phyloP scores from a whole-genome alignment of 805 yeast genomes.

The Cyberlindnera sargentensis region DNA sequence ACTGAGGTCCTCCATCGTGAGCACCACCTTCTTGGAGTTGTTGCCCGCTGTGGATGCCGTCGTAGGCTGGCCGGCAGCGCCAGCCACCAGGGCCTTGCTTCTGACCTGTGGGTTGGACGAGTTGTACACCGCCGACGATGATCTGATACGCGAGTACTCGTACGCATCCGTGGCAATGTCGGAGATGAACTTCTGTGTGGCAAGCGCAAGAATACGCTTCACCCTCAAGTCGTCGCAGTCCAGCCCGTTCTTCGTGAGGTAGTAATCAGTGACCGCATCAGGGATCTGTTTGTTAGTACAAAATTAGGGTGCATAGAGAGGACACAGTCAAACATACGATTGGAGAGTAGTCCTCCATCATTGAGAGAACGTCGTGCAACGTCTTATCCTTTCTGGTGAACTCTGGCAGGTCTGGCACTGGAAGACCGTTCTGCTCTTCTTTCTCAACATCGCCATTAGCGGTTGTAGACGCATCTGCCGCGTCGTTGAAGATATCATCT shows the following conservation, averaged over 20 bases:
- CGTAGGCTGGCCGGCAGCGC: constrained; percentile 40
- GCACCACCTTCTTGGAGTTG: constrained; percentile 69
- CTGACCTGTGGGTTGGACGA: constrained; percentile 81
- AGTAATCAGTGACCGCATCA: constrained; percentile 92
- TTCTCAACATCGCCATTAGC: constrained; percentile 4
- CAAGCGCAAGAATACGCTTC: constrained; percentile 72
- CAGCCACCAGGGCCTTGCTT: constrained; percentile 70
- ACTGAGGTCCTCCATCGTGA: constrained; percentile 89
- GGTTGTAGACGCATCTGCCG: constrained; percentile 8
- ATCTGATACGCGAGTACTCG: constrained; percentile 88
- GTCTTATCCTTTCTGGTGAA: constrained; percentile 75
- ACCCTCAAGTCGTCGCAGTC: constrained; percentile 70
- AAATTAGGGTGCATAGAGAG: no score
- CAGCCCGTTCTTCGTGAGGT: constrained; percentile 78
- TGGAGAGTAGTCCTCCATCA: constrained; percentile 94
- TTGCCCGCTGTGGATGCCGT: constrained; percentile 27
- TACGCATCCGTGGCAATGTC: constrained; percentile 96
- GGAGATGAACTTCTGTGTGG: constrained; percentile 91
- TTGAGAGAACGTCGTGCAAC: constrained; percentile 70
- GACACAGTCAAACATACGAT: constrained; percentile 27
- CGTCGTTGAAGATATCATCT: constrained; percentile 22
- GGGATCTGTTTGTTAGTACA: constrained; percentile 46
- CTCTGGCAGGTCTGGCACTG: constrained; percentile 46
- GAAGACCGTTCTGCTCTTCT: neutral
- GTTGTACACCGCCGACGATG: constrained; percentile 79